phyloP scores from a whole-genome alignment of 2,329 filamentous ascomycete genomes.

The Leptoxyphium fumago region DNA sequence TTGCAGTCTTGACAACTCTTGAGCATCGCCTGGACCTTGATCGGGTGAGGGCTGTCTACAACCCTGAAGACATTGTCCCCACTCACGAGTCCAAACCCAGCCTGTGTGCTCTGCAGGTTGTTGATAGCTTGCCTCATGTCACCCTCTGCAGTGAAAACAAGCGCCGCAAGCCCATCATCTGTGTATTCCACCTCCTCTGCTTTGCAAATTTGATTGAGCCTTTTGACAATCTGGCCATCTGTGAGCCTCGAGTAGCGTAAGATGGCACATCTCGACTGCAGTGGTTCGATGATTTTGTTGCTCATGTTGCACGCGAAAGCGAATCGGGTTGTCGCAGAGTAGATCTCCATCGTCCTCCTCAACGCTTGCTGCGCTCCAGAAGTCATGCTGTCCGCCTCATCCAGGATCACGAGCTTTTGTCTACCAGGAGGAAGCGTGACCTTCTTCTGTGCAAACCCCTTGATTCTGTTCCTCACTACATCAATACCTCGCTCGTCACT shows the following conservation, averaged over 20 bases:
- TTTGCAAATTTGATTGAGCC: slow-evolving; percentile 80
- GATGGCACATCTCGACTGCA: slow-evolving; percentile 93
- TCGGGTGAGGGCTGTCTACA: slow-evolving; percentile 89
- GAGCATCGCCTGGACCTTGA: slow-evolving; percentile 97
- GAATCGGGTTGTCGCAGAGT: slow-evolving; percentile 89
- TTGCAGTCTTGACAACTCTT: slow-evolving; percentile 92
- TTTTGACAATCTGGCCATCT: slow-evolving; percentile 81
- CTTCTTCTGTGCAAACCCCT: slow-evolving; percentile 97
- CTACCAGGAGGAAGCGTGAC: slow-evolving; percentile 81
- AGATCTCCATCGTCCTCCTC: slow-evolving; percentile 95
- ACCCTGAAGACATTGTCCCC: slow-evolving; percentile 97
- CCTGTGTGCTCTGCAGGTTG: slow-evolving; percentile 84
- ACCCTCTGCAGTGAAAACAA: slow-evolving; percentile 93
- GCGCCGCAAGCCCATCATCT: slow-evolving; percentile 86
- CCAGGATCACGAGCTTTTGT: slow-evolving; percentile 93
- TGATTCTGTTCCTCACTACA: slow-evolving; percentile 92
- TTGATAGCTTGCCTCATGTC: slow-evolving; percentile 99
- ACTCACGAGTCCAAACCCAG: slow-evolving; percentile 92
- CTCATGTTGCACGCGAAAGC: slow-evolving; percentile 97
- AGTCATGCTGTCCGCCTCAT: slow-evolving; percentile 96
- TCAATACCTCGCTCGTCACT: slow-evolving; percentile 95
- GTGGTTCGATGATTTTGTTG: slow-evolving; percentile 98
- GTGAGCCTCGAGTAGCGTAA: slow-evolving; percentile 85
- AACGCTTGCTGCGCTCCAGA: slow-evolving; percentile 90
- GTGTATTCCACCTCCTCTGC: slow-evolving; percentile 81